These are phyloP conservation scores for Suillus subluteus DNA, from an alignment of 768 basidiomycete species.

Conservation along the genomic window DNA sequence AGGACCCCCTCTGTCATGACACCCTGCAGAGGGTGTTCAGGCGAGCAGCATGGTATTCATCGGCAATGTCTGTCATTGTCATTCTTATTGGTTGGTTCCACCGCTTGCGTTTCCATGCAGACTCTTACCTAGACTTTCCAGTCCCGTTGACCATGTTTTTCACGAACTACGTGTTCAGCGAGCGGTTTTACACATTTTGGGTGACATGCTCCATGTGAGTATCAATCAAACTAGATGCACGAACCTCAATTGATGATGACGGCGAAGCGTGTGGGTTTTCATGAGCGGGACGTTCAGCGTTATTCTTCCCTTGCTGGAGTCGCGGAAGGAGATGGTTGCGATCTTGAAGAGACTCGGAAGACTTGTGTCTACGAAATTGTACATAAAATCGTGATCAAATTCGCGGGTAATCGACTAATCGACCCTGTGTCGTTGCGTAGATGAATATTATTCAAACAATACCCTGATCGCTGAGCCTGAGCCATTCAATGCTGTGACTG, in stretches of 20 bases:
- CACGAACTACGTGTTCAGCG: conserved; percentile 38
- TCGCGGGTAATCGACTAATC: background rate
- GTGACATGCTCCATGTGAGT: conserved; percentile 37
- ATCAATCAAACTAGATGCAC: background rate
- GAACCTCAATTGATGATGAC: background rate
- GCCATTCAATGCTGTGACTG: background rate
- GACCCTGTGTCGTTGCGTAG: background rate
- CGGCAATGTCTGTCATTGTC: conserved; percentile 29
- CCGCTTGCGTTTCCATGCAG: background rate
- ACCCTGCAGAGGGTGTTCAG: conserved; percentile 30
- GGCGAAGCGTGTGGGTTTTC: conserved; percentile 32
- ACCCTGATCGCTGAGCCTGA: background rate
- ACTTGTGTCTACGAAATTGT: conserved; percentile 1
- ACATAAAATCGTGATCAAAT: conserved; percentile 5
- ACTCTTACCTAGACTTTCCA: conserved; percentile 5
- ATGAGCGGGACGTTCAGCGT: conserved; percentile 34
- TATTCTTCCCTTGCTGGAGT: conserved; percentile 35
- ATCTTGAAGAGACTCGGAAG: conserved; percentile 18
- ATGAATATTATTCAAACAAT: background rate
- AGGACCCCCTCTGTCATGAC: conserved; percentile 7
- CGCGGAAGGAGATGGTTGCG: conserved; percentile 26
- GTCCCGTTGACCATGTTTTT: conserved; percentile 43
- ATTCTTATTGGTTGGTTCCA: conserved; percentile 29
- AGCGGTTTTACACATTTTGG: conserved; percentile 38
- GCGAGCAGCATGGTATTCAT: conserved; percentile 34